phyloP scores from a whole-genome alignment of 176 grass and related monocot species.

The Hsuehochloa calcarea region DNA sequence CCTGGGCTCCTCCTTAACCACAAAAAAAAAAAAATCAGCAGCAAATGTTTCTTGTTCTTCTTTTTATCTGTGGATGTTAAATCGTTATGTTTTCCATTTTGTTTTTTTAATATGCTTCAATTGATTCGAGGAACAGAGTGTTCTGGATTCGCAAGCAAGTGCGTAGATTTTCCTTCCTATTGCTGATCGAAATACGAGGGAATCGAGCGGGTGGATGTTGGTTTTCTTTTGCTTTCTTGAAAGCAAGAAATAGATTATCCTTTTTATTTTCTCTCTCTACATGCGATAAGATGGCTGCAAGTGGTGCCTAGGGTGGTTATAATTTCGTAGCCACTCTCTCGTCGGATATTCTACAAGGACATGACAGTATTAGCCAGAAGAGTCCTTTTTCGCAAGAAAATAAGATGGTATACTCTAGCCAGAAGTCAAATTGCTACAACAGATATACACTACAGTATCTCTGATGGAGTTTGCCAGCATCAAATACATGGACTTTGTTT shows the following conservation, averaged over 20 bases:
- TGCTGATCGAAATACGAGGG: constrained; percentile 35
- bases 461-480: neutral
- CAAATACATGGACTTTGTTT: neutral
- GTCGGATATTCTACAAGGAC: constrained; percentile 10
- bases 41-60: neutral
- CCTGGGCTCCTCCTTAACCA: constrained; percentile 11
- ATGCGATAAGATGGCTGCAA: constrained; percentile 6
- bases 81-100: neutral
- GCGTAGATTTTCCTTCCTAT: constrained; percentile 18
- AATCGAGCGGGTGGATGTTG: neutral
- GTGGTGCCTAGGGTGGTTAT: neutral
- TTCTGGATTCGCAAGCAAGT: constrained; percentile 23
- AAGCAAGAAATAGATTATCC: constrained; percentile 43
- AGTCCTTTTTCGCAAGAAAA: neutral
- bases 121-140: neutral
- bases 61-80: neutral
- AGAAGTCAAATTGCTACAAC: neutral
- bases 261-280: neutral
- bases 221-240: constrained; percentile 36
- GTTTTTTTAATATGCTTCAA: neutral
- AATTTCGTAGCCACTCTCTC: neutral
- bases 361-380: neutral
- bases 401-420: neutral
- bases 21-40: constrained; percentile 10
- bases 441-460: neutral